Evolutionary conservation across 805 yeast species (phyloP), one percentile per base, ranked within the genome.

Genomic region (Candida michaelii): DNA sequence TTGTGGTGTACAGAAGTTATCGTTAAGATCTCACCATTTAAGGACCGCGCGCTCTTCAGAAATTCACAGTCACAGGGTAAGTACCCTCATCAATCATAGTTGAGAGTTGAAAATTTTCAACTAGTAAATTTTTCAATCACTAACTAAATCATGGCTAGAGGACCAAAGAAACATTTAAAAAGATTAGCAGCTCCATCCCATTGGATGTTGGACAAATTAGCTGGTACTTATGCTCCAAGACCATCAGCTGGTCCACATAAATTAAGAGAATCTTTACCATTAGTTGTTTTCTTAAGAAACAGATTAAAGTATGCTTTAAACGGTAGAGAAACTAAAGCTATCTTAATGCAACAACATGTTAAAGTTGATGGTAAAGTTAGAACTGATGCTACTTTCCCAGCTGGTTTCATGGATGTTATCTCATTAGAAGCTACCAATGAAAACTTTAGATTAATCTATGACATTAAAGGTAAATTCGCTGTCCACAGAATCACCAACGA

Each of bases 171-270:
- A 84, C 97, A 91, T 76, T 85, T 90, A 76, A 90, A 91, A 85
- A 89, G 98, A 85, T 85, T 91, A 78, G 97, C 98, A 75, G 99
- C 99, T 75, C 99, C 99, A 83, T 85, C 90, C 82, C 99, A 93
- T 85, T 93, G 99, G 99, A 87, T 93, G 95, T 88, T 93, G 82
- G 99, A 95, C 95, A 93, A 93, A 81, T 82, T 93, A 80, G 87
- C 97, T 71, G 99, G 99, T 74, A 81, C 88, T 69, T 93, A 93
- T 75, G 99, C 99, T 56, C 99, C 99, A 80, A 89, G 98, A 81
- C 96, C 98, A 71, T 89, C 97, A 55, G 85, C 96, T 63, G 99
- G 99, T 82, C 99, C 99, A 73, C 99, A 91, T 83, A 93, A 91
- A 79, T 83, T 90, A 73, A 85, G 97, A 76, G 98, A 90, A 80